Base-by-base conservation (phyloP, 768 basidiomycete genomes). In the Auricularia cornea region DNA sequence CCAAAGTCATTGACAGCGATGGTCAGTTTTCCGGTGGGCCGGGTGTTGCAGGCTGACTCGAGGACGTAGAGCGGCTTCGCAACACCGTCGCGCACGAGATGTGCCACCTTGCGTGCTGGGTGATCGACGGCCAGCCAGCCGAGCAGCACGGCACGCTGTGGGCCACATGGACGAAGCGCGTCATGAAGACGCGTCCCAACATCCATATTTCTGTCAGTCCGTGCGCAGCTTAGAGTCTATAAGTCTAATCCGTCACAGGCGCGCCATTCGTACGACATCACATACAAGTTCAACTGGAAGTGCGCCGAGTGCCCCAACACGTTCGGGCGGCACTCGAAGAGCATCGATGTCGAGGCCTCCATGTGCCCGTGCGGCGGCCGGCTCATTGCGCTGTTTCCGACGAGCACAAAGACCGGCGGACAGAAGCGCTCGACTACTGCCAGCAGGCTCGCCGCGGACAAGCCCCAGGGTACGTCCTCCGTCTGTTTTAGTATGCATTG, bases 51-150 rank as follows among this genome's bases (percentile, higher is more conserved):
- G 8, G 29, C 57, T 41, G 30, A 10, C 52, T 14, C 48, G 28
- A 29, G 60, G 14, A 8, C 38, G 16, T 63, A 94, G 92, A 90
- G 61, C 84, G 91, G 41, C 88, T 94, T 59, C 79, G 87, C 38
- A 87, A 88, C 69, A 94, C 92, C 1, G 75, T 95, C 14, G 85
- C 90, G 32, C 93, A 95, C 68, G 93, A 95, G 72, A 93, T 94
- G 92, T 94, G 92, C 68, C 93, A 94, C 75, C 73, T 95, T 35
- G 93, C 93, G 2, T 84, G 84, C 62, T 95, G 92, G 92, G 76
- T 90, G 28, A 90, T 95, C 62, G 84, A 88, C 70, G 76, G 81
- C 20, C 79, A 84, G 11, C 81, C 86, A 3, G 84, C 84, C 63
- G 90, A 91, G 71, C 82, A 81, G 6, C 92, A 94, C 67, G 92